Conservation (phyloP, 2,329 filamentous ascomycete genomes). For the Macrophomina phaseolina region DNA sequence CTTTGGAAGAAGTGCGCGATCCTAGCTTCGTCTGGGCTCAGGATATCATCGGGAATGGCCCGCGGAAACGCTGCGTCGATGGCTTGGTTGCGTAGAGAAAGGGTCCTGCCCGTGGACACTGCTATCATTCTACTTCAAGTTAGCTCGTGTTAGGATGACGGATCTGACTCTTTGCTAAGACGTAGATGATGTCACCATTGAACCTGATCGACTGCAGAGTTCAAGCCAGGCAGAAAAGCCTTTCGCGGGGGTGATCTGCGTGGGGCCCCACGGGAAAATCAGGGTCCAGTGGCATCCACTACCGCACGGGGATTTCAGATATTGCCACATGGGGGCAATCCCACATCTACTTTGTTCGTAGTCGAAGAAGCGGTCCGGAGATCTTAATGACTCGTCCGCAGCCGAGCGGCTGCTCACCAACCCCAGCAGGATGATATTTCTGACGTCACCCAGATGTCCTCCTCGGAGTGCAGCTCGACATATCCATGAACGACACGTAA, state of each 20-base stretch:
- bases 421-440: too few species aligned
- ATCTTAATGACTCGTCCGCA: too few species aligned
- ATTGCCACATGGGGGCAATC: too few species aligned
- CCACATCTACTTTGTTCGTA: too few species aligned
- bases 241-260: not conserved
- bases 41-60: not conserved
- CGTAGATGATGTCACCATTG: too few species aligned
- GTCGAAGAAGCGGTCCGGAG: too few species aligned
- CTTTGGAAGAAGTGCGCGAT: slow-evolving; percentile 3
- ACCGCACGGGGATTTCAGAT: too few species aligned
- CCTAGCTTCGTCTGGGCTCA: not conserved
- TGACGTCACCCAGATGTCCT: too few species aligned
- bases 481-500: not conserved
- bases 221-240: not conserved
- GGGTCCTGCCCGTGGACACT: not conserved
- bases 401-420: too few species aligned
- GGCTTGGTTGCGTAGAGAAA: slow-evolving; percentile 2
- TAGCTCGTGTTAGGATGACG: not conserved
- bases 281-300: not conserved
- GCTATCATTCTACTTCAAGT: slow-evolving; percentile 3
- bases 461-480: too few species aligned
- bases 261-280: slow-evolving; percentile 1
- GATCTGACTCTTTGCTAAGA: too few species aligned
- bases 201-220: not conserved
- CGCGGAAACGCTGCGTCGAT: not conserved